Evolutionary conservation across 805 yeast genomes (phyloP).

Genomic region (Zygosaccharomyces rouxii): DNA sequence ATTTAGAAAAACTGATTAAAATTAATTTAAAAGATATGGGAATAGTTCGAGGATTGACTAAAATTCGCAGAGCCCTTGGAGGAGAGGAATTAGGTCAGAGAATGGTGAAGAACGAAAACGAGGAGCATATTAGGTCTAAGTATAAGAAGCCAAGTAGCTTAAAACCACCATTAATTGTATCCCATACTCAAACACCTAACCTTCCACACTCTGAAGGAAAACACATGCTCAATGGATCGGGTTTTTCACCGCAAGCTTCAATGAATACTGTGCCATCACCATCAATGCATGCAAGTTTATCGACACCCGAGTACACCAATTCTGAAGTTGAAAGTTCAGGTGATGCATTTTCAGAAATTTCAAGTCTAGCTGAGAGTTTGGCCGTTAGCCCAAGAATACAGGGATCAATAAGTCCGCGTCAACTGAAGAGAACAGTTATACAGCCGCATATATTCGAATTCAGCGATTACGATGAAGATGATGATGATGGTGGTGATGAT

Average conservation of each 20-base stretch:
- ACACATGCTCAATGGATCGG: neutral
- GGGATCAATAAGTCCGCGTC: neutral
- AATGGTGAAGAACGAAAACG: neutral
- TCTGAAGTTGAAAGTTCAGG: conserved; percentile 25
- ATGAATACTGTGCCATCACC: conserved; percentile 11
- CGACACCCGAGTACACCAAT: conserved; percentile 26
- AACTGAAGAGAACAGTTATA: conserved; percentile 2
- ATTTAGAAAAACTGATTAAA: conserved; percentile 7
- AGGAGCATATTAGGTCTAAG: too few species aligned
- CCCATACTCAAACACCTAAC: neutral
- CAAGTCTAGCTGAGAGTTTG: conserved; percentile 7
- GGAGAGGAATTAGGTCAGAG: neutral
- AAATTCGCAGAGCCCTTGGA: neutral
- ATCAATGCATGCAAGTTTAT: conserved; percentile 14
- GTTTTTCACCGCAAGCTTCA: conserved; percentile 1
- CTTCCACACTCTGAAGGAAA: neutral
- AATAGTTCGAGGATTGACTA: neutral
- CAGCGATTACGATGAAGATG: conserved; percentile 10
- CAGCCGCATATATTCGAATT: conserved; percentile 5
- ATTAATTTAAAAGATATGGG: conserved; percentile 24
- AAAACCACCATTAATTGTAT: neutral
- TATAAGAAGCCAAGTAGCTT: neutral
- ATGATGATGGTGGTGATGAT: conserved; percentile 6
- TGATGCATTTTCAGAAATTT: conserved; percentile 26
- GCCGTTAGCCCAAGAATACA: neutral